Evolutionary conservation across 176 grass and related monocot species (phyloP).

Genomic region (Carex littledalei): DNA sequence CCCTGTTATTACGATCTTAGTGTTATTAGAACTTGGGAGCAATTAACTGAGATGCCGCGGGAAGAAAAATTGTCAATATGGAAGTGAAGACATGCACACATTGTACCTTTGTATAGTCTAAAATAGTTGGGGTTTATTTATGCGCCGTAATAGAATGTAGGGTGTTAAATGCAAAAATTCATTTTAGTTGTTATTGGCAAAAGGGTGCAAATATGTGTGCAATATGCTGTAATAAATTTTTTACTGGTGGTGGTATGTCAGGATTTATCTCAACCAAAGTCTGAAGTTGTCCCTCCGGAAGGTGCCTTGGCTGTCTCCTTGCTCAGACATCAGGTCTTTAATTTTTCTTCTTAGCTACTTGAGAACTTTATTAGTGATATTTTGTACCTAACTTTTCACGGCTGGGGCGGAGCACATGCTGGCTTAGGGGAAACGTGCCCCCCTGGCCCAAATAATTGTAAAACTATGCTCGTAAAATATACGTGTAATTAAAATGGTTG

Average conservation of each 20-base stretch:
- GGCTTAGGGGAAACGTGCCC: background rate
- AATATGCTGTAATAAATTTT: conserved; percentile 18
- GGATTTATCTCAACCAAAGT: conserved; percentile 82
- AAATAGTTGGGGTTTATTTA: background rate
- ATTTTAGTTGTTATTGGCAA: background rate
- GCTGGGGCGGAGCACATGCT: background rate
- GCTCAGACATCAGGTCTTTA: conserved; percentile 84
- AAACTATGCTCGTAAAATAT: background rate
- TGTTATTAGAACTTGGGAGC: background rate
- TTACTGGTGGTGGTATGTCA: conserved; percentile 38
- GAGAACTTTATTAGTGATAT: background rate
- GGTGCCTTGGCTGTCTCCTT: conserved; percentile 79
- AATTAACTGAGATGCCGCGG: background rate
- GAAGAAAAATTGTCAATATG: background rate
- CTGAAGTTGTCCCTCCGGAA: conserved; percentile 79
- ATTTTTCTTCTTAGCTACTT: background rate
- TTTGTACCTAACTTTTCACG: background rate
- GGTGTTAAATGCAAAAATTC: background rate
- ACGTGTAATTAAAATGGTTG: background rate
- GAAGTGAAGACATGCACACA: background rate
- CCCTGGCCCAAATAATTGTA: background rate
- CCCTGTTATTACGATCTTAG: background rate
- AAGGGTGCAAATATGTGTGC: background rate
- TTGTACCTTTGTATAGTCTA: background rate
- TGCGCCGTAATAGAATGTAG: background rate